Evolutionary conservation across 768 basidiomycete genomes (phyloP), one percentile per base, ranked within the genome.

Genomic region (Suillus bovinus): DNA sequence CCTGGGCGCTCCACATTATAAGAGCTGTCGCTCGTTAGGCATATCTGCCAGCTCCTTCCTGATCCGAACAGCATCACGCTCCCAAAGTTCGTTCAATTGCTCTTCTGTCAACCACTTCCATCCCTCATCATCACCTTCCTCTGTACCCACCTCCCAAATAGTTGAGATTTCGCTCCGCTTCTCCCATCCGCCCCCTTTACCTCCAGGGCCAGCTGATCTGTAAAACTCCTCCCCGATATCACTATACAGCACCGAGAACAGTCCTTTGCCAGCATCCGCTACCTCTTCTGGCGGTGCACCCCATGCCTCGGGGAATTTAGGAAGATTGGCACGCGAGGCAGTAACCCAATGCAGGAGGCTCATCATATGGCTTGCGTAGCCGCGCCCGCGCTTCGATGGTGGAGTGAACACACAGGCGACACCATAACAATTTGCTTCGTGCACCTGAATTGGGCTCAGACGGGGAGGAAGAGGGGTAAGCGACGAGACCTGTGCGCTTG

Each of bases 291-390:
- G 84, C 29, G 81, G 79, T 4, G 71, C 53, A 20, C 84, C 84
- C 79, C 79, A 81, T 36, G 66, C 69, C 0, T 62, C 58, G 2
- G 84, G 83, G 76, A 77, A 79, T 58, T 59, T 53, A 17, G 68
- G 76, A 65, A 76, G 77, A 67, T 65, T 46, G 22, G 60, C 56
- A 61, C 66, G 34, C 14, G 76, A 74, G 5, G 80, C 82, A 49
- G 82, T 71, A 14, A 84, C 79, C 80, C 81, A 83, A 67, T 89
- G 87, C 42, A 89, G 60, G 31, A 89, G 78, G 17, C 81, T 76
- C 86, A 88, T 86, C 86, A 88, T 86, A 63, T 85, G 83, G n/a
- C 70, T 69, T 13, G 83, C 86, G 65, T 86, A 88, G 22, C 88
- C 86, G 57, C 81, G 81, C 9, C 79, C 73, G 59, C 85, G 80